These are phyloP conservation scores for Starmerella davenportii DNA, from an alignment of 805 yeast genomes.

Conservation along the genomic window DNA sequence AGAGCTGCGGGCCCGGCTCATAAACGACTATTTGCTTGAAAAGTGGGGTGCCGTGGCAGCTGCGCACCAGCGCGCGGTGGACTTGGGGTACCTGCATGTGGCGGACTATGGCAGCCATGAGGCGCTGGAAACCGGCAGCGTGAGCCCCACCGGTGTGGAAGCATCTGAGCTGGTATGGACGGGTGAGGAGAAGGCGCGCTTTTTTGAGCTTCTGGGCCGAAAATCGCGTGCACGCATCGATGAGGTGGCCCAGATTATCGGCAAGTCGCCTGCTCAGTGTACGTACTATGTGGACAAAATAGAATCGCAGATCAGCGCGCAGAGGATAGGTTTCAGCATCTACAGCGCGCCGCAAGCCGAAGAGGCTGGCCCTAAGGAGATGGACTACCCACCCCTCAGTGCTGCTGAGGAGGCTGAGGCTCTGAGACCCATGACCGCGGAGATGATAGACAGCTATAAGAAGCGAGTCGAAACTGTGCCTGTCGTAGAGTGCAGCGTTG, in stretches of 20 bases:
- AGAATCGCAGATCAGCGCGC: constrained; percentile 5
- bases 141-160: neutral
- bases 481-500: no score
- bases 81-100: neutral
- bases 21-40: no score
- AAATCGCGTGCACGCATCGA: constrained; percentile 2
- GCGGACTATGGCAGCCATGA: neutral
- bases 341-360: neutral
- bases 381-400: neutral
- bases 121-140: neutral
- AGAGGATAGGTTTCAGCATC: neutral
- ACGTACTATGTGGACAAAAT: constrained; percentile 5
- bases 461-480: no score
- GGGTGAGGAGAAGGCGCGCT: constrained; percentile 9
- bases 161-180: constrained; percentile 7
- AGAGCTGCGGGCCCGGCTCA: neutral
- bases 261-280: constrained; percentile 12
- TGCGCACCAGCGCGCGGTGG: neutral
- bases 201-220: constrained; percentile 13
- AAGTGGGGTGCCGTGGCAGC: neutral
- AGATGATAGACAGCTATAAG: no score
- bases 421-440: no score
- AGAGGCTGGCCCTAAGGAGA: neutral
- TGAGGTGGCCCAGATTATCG: constrained; percentile 9
- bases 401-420: no score